Evolutionary conservation across 805 yeast species (phyloP).

Genomic region (Cyberlindnera mrakii): DNA sequence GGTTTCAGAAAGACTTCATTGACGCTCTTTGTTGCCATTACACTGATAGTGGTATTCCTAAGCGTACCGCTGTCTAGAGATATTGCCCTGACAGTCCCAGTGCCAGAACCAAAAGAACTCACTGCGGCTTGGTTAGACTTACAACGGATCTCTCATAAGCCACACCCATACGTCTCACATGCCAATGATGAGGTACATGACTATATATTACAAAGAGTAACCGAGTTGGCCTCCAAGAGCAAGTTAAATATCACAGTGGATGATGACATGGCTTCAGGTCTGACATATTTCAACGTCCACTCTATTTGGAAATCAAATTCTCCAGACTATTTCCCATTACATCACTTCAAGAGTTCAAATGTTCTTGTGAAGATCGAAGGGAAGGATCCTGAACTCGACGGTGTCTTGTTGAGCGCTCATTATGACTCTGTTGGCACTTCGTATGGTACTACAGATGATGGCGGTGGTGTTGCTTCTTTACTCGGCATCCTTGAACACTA

Average conservation of each 20-base stretch:
- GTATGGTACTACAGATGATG: constrained; percentile 88
- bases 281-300: constrained; percentile 43
- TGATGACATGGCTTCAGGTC: constrained; percentile 31
- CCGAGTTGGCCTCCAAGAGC: constrained; percentile 24
- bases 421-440: constrained; percentile 86
- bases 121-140: constrained; percentile 62
- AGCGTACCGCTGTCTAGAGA: constrained; percentile 35
- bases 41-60: constrained; percentile 37
- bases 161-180: constrained; percentile 76
- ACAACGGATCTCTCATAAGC: constrained; percentile 56
- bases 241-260: constrained; percentile 26
- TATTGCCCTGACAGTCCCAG: constrained; percentile 38
- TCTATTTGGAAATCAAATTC: constrained; percentile 37
- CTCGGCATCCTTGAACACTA: constrained; percentile 59
- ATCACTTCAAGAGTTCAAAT: constrained; percentile 81
- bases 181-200: constrained; percentile 75
- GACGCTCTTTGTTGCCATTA: constrained; percentile 45
- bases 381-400: constrained; percentile 47
- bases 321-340: constrained; percentile 39
- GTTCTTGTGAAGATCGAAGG: constrained; percentile 75
- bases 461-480: constrained; percentile 80
- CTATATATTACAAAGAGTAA: constrained; percentile 44
- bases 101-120: constrained; percentile 31
- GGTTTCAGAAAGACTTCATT: constrained; percentile 72
- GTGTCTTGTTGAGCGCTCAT: constrained; percentile 76